These are phyloP conservation scores for Neurospora sp. DNA, from an alignment of 2,329 filamentous ascomycete species.

Conservation along the genomic window DNA sequence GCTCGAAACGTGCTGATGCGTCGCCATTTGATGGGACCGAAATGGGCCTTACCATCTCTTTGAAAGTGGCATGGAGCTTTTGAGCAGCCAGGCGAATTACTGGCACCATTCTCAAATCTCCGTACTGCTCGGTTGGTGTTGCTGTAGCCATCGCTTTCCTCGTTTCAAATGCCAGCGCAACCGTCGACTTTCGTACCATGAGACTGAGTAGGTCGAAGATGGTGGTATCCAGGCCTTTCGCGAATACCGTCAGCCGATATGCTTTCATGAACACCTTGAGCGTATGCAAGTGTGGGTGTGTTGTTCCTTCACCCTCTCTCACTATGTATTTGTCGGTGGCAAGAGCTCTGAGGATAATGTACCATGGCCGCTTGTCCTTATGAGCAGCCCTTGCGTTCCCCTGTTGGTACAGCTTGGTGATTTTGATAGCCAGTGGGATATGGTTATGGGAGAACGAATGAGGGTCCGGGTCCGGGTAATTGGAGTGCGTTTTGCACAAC, in stretches of 20 bases:
- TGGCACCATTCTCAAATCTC: not conserved
- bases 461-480: constrained; percentile 10
- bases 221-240: constrained; percentile 23
- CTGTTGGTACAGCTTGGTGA: constrained; percentile 21
- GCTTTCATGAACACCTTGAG: constrained; percentile 24
- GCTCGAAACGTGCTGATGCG: constrained; percentile 11
- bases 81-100: not conserved
- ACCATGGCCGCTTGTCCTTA: constrained; percentile 30
- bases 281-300: constrained; percentile 21
- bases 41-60: constrained; percentile 15
- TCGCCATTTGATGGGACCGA: constrained; percentile 10
- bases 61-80: constrained; percentile 9
- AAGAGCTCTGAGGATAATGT: constrained; percentile 30
- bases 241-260: constrained; percentile 19
- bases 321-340: constrained; percentile 24
- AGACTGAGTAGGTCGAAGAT: constrained; percentile 28
- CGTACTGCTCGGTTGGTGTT: not conserved
- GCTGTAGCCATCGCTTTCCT: not conserved
- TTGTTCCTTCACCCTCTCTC: constrained; percentile 8
- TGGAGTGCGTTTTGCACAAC: constrained; percentile 27
- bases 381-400: not conserved
- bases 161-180: not conserved
- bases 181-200: constrained; percentile 21
- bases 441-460: constrained; percentile 6
- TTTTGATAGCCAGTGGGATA: constrained; percentile 24